Evolutionary conservation across 192 early-diverging fungal genomes (phyloP).

Genomic region (Mycoemilia scoparia): DNA sequence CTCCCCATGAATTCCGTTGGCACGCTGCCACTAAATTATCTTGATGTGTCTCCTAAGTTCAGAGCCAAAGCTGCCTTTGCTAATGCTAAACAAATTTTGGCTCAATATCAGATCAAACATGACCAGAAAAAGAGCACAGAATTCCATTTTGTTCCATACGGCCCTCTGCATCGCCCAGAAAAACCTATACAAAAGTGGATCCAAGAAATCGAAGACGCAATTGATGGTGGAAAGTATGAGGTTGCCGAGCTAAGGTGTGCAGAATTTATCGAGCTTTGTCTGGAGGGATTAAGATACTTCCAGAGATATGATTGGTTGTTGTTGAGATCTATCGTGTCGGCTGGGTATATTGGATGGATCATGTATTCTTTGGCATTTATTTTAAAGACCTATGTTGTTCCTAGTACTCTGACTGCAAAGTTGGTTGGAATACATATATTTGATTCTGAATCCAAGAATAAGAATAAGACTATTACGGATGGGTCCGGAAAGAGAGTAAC

Average conservation of each 20-base stretch:
- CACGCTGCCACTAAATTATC: conserved; percentile 61
- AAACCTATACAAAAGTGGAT: conserved; percentile 34
- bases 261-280: conserved; percentile 38
- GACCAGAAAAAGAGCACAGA: conserved; percentile 59
- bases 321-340: conserved; percentile 59
- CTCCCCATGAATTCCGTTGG: conserved; percentile 92
- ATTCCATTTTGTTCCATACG: conserved; percentile 62
- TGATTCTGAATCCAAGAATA: too few species aligned
- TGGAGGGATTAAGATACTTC: conserved; percentile 81
- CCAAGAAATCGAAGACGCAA: conserved; percentile 35
- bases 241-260: conserved; percentile 50
- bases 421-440: too few species aligned
- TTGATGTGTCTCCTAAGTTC: conserved; percentile 49
- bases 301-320: conserved; percentile 97
- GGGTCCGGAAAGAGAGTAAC: too few species aligned
- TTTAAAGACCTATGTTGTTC: conserved; percentile 40
- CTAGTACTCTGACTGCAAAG: too few species aligned
- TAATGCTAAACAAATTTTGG: conserved; percentile 71
- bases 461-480: too few species aligned
- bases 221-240: conserved; percentile 38
- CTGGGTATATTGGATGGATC: conserved; percentile 86
- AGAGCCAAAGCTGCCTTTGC: conserved; percentile 57
- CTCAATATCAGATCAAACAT: conserved; percentile 74
- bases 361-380: conserved; percentile 64
- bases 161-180: conserved; percentile 33